phyloP scores from a whole-genome alignment of 495 filamentous ascomycete genomes.

The Talaromyces stipitatus region DNA sequence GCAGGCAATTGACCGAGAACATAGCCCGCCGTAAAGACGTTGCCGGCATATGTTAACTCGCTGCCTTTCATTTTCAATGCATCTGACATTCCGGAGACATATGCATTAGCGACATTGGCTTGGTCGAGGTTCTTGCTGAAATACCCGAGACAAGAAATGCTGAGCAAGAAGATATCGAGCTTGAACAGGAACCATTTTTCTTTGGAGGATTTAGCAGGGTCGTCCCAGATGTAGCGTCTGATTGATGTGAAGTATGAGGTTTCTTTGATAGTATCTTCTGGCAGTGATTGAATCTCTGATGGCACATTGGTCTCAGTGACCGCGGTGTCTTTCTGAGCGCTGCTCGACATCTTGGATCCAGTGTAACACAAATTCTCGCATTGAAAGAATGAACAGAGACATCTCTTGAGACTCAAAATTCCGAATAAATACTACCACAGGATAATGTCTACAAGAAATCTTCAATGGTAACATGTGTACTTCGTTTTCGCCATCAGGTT shows the following conservation, averaged over 20 bases:
- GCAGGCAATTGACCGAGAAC: constrained; percentile 8
- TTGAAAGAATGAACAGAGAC: too few relatives aligned
- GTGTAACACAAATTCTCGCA: not conserved
- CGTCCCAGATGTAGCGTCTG: constrained; percentile 8
- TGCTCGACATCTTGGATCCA: not conserved
- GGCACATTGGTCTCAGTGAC: not conserved
- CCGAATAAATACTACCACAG: not conserved
- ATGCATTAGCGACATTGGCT: constrained; percentile 25
- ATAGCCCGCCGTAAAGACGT: constrained; percentile 10
- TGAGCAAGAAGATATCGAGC: constrained; percentile 19
- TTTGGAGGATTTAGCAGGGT: constrained; percentile 3
- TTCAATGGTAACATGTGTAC: not conserved
- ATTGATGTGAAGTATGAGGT: not conserved
- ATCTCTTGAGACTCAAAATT: not conserved
- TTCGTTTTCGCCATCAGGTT: not conserved
- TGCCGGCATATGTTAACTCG: constrained; percentile 21
- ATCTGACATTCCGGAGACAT: constrained; percentile 45
- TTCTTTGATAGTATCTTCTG: not conserved
- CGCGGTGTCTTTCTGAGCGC: not conserved
- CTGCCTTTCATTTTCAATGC: constrained; percentile 39
- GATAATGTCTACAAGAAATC: not conserved
- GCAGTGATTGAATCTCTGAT: not conserved
- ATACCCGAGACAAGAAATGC: constrained; percentile 18
- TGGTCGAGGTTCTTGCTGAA: constrained; percentile 28
- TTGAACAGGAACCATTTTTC: constrained; percentile 17